These are phyloP conservation scores for Talaromyces liani DNA, from an alignment of 495 filamentous ascomycete species.

Conservation along the genomic window DNA sequence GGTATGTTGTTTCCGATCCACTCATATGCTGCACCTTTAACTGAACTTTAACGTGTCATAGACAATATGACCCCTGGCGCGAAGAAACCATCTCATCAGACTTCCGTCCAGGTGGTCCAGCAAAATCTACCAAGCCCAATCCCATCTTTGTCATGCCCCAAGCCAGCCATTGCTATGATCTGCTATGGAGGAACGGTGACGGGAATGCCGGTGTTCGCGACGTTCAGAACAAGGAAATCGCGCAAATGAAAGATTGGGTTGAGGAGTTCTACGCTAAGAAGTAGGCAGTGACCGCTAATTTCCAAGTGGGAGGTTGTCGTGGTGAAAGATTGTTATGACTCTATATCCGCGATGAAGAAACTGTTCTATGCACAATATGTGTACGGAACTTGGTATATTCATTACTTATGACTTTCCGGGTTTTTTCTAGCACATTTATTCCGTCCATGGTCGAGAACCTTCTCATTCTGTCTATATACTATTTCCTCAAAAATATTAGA, in stretches of 20 bases:
- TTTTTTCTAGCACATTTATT: neutral
- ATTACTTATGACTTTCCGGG: neutral
- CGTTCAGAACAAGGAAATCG: slow-evolving; percentile 33
- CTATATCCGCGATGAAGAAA: neutral
- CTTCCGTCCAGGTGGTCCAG: slow-evolving; percentile 47
- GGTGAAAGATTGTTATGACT: neutral
- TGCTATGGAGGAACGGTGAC: slow-evolving; percentile 36
- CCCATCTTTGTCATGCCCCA: slow-evolving; percentile 50
- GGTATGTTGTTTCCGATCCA: slow-evolving; percentile 19
- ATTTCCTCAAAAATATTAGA: neutral
- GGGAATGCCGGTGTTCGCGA: slow-evolving; percentile 26
- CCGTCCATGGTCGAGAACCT: neutral
- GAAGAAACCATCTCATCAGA: slow-evolving; percentile 43
- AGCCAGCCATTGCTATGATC: slow-evolving; percentile 46
- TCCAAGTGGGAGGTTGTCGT: neutral
- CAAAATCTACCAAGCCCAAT: slow-evolving; percentile 28
- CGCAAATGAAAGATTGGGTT: slow-evolving; percentile 44
- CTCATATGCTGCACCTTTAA: neutral
- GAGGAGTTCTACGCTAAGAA: slow-evolving; percentile 20
- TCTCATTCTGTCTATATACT: neutral
- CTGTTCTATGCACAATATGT: neutral
- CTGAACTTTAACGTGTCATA: slow-evolving; percentile 7
- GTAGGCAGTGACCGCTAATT: neutral
- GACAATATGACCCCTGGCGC: slow-evolving; percentile 54
- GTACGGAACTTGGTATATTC: neutral